Evolutionary conservation across 768 basidiomycete species (phyloP).

Genomic region (Amanita thiersii): DNA sequence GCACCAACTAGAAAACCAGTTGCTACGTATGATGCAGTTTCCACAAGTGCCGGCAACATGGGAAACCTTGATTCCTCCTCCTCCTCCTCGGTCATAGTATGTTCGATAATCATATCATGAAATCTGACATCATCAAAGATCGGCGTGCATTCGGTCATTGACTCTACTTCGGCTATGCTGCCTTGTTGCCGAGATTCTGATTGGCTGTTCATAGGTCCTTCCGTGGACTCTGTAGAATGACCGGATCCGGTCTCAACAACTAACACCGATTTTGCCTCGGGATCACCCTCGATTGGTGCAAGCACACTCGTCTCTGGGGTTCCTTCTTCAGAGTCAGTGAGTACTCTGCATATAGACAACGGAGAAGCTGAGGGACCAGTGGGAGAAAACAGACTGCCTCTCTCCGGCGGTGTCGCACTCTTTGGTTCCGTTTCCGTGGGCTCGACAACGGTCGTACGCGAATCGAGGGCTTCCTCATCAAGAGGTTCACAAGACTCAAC

Average conservation of each 20-base stretch:
- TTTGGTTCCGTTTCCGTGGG: neutral
- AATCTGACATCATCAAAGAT: neutral
- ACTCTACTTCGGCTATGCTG: too few relatives aligned
- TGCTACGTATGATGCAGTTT: constrained; percentile 39
- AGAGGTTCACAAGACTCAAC: too few relatives aligned
- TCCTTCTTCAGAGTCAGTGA: too few relatives aligned
- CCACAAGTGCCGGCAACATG: constrained; percentile 16
- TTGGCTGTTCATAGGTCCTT: too few relatives aligned
- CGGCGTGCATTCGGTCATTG: too few relatives aligned
- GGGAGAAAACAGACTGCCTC: neutral
- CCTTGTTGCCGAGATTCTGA: too few relatives aligned
- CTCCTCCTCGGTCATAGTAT: constrained; percentile 3
- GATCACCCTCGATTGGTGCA: too few relatives aligned
- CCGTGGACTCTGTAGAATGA: too few relatives aligned
- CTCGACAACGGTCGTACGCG: neutral
- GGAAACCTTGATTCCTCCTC: constrained; percentile 4
- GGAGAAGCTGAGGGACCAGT: neutral
- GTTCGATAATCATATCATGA: constrained; percentile 3
- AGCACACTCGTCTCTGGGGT: too few relatives aligned
- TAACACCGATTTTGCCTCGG: too few relatives aligned
- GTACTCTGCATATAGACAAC: neutral
- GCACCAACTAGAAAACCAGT: constrained; percentile 49
- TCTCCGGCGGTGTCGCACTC: neutral
- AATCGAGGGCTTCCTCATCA: neutral
- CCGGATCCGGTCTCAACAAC: too few relatives aligned